These are phyloP conservation scores for Cyclostephanos invisitatus DNA, from an alignment of 108 stramenopile genomes.

Conservation along the genomic window DNA sequence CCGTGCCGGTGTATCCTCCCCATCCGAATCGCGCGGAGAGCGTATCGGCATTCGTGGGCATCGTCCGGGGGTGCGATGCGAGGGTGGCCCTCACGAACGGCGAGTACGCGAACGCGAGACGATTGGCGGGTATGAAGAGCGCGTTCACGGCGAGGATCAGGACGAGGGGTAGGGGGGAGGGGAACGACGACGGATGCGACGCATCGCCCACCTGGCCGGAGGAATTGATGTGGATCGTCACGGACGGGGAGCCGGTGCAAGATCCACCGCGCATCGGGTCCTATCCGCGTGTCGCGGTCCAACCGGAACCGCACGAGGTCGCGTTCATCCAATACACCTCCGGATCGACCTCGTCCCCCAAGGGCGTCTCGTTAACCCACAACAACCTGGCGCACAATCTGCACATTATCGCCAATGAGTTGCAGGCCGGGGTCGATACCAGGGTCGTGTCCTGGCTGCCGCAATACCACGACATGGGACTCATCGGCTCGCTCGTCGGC, in stretches of 20 bases:
- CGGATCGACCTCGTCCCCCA: constrained; percentile 94
- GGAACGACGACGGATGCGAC: constrained; percentile 7
- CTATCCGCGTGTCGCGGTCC: constrained; percentile 12
- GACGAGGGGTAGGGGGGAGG: background rate
- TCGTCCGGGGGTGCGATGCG: constrained; percentile 81
- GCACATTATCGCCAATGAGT: constrained; percentile 76
- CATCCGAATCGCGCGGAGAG: constrained; percentile 83
- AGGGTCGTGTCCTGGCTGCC: constrained; percentile 98
- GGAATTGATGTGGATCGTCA: constrained; percentile 72
- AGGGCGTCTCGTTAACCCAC: constrained; percentile 95
- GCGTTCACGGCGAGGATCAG: constrained; percentile 24
- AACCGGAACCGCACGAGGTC: constrained; percentile 47
- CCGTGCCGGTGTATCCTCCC: constrained; percentile 97
- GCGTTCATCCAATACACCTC: constrained; percentile 99
- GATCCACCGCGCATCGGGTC: constrained; percentile 15
- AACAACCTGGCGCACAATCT: constrained; percentile 92
- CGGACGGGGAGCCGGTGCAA: constrained; percentile 47
- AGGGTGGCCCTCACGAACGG: constrained; percentile 83
- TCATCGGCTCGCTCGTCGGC: constrained; percentile 95
- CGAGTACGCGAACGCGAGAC: constrained; percentile 83
- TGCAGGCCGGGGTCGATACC: constrained; percentile 78
- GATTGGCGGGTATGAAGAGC: constrained; percentile 54
- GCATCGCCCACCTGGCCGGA: constrained; percentile 68
- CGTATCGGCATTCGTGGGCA: constrained; percentile 74
- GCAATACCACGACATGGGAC: constrained; percentile 99